phyloP scores from a whole-genome alignment of 1,284 basidiomycete genomes.

The Coriolopsis trogii region DNA sequence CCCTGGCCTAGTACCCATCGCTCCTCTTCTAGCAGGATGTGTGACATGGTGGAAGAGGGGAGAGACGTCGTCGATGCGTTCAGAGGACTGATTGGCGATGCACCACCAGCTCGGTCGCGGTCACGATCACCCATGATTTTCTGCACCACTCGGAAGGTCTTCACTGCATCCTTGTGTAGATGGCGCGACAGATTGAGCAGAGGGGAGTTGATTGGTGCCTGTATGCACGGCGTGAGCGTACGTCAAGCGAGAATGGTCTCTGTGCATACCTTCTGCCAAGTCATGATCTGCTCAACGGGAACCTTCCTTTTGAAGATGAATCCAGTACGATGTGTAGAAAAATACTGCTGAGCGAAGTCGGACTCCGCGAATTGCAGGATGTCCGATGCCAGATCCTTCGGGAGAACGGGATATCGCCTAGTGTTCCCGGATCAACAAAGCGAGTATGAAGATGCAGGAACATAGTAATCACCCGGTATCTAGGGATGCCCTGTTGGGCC shows the following conservation, averaged over 20 bases:
- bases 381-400: conserved; percentile 76
- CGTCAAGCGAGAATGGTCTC: neutral
- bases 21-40: conserved; percentile 65
- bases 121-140: conserved; percentile 92
- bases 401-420: conserved; percentile 72
- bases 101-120: conserved; percentile 53
- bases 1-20: conserved; percentile 84
- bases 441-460: neutral
- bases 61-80: conserved; percentile 63
- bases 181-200: conserved; percentile 65
- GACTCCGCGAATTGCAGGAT: conserved; percentile 85
- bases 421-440: neutral
- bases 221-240: conserved; percentile 10
- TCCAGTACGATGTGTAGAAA: conserved; percentile 85
- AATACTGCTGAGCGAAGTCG: conserved; percentile 84
- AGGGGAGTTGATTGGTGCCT: conserved; percentile 71
- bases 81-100: conserved; percentile 42
- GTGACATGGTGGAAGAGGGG: conserved; percentile 28
- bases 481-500: conserved; percentile 45
- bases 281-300: conserved; percentile 84
- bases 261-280: conserved; percentile 77
- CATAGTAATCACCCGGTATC: conserved; percentile 59
- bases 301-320: conserved; percentile 81
- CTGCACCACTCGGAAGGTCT: conserved; percentile 87
- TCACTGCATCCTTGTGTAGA: conserved; percentile 77